Percentiles rank a stretch among this genome's conserved stretches.
These are phyloP conservation scores for Phlebopus sp. DNA, from an alignment of 1,284 basidiomycete genomes.

Conservation along the genomic window DNA sequence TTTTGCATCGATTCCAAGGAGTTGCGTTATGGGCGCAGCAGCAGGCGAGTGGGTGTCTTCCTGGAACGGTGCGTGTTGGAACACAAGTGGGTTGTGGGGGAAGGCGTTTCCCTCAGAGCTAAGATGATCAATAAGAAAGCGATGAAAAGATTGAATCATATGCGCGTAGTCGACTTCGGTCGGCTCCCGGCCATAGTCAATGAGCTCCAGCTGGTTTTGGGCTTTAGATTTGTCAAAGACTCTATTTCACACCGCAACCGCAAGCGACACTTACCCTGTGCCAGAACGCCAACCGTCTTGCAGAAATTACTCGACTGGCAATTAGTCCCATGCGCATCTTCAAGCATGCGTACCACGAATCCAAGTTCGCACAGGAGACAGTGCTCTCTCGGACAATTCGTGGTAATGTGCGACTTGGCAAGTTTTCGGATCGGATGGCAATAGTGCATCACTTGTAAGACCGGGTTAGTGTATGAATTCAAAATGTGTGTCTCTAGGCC, in stretches of 20 bases:
- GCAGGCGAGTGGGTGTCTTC: slow-evolving; percentile 34
- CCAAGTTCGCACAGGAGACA: slow-evolving; percentile 96
- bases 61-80: slow-evolving; percentile 25
- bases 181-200: slow-evolving; percentile 83
- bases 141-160: slow-evolving; percentile 93
- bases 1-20: slow-evolving; percentile 75
- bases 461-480: slow-evolving; percentile 95
- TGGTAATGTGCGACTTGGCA: slow-evolving; percentile 90
- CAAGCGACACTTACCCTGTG: slow-evolving; percentile 57
- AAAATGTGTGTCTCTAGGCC: slow-evolving; percentile 97
- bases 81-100: slow-evolving; percentile 60
- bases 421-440: slow-evolving; percentile 73
- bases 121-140: slow-evolving; percentile 86
- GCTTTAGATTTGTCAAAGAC: slow-evolving; percentile 30
- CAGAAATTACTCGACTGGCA: slow-evolving; percentile 98
- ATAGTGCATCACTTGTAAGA: slow-evolving; percentile 91
- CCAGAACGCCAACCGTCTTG: slow-evolving; percentile 80
- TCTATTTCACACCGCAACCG: neutral
- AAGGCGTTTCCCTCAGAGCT: slow-evolving; percentile 66
- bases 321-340: slow-evolving; percentile 91
- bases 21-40: slow-evolving; percentile 72
- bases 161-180: slow-evolving; percentile 76
- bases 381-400: slow-evolving; percentile 83
- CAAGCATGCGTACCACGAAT: slow-evolving; percentile 93
- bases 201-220: slow-evolving; percentile 82